Conservation (phyloP, 768 basidiomycete species). For the Megacollybia marginata region DNA sequence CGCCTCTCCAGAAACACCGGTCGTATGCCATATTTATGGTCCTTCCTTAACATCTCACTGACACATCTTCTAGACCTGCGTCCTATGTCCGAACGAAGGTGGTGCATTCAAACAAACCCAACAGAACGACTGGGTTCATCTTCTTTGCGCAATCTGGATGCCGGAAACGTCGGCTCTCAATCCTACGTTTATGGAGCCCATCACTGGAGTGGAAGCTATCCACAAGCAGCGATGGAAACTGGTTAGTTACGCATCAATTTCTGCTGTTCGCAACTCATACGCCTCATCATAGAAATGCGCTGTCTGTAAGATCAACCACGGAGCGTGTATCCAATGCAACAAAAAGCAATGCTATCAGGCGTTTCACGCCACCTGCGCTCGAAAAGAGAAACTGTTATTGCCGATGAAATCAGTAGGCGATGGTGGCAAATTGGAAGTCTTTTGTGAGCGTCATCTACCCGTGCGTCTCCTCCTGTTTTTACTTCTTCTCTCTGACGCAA, state of each 20-base stretch:
- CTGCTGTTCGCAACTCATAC: neutral
- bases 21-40: slow-evolving; percentile 46
- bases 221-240: slow-evolving; percentile 92
- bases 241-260: slow-evolving; percentile 37
- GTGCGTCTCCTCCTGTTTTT: slow-evolving; percentile 34
- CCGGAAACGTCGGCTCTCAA: slow-evolving; percentile 92
- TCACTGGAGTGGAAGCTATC: slow-evolving; percentile 82
- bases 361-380: slow-evolving; percentile 92
- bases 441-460: slow-evolving; percentile 87
- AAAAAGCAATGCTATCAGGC: slow-evolving; percentile 87
- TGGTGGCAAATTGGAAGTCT: slow-evolving; percentile 66
- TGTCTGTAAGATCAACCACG: slow-evolving; percentile 41
- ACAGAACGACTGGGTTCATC: slow-evolving; percentile 89
- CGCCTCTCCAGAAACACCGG: slow-evolving; percentile 93
- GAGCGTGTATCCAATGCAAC: slow-evolving; percentile 95
- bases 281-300: slow-evolving; percentile 33
- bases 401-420: slow-evolving; percentile 82
- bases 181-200: slow-evolving; percentile 97
- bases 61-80: slow-evolving; percentile 58
- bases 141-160: slow-evolving; percentile 96
- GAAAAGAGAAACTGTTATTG: slow-evolving; percentile 76
- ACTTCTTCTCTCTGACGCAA: neutral
- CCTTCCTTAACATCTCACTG: neutral
- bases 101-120: slow-evolving; percentile 98
- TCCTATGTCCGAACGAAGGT: slow-evolving; percentile 94